Evolutionary conservation across 805 yeast genomes (phyloP).

Genomic region (Nakazawaea laoshanensis): DNA sequence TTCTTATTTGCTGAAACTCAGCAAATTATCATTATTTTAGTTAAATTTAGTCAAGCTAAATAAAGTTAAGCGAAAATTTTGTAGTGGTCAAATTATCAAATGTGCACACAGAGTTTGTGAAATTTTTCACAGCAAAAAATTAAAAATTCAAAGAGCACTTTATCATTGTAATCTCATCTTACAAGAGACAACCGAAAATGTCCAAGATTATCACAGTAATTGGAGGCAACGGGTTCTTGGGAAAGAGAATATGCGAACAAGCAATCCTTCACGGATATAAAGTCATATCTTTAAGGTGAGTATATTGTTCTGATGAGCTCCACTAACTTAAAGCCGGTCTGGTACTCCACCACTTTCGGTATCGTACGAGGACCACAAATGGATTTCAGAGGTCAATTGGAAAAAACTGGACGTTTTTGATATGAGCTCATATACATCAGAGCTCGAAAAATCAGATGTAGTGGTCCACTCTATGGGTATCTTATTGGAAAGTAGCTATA

Average conservation of each 20-base stretch:
- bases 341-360: conserved; percentile 39
- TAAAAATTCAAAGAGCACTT: too few relatives aligned
- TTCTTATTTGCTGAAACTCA: too few relatives aligned
- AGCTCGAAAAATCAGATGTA: conserved; percentile 41
- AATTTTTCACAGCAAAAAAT: too few relatives aligned
- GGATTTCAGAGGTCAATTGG: conserved; percentile 62
- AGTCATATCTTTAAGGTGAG: conserved; percentile 57
- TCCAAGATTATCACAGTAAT: conserved; percentile 40
- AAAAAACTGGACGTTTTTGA: conserved; percentile 58
- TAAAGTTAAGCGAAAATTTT: too few relatives aligned
- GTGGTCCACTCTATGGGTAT: conserved; percentile 85
- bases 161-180: too few relatives aligned
- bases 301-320: conserved; percentile 3
- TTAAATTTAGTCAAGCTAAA: too few relatives aligned
- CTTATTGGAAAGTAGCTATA: conserved; percentile 61
- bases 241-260: conserved; percentile 57
- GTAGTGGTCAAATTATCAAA: too few relatives aligned
- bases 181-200: too few relatives aligned
- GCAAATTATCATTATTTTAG: too few relatives aligned
- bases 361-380: conserved; percentile 23
- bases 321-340: conserved; percentile 27
- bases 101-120: too few relatives aligned
- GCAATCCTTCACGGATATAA: conserved; percentile 54
- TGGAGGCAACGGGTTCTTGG: conserved; percentile 85
- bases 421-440: conserved; percentile 44